Evolutionary conservation across 768 basidiomycete genomes (phyloP), one percentile per base, ranked within the genome.

Genomic region (Paxillus ammoniavirescens): DNA sequence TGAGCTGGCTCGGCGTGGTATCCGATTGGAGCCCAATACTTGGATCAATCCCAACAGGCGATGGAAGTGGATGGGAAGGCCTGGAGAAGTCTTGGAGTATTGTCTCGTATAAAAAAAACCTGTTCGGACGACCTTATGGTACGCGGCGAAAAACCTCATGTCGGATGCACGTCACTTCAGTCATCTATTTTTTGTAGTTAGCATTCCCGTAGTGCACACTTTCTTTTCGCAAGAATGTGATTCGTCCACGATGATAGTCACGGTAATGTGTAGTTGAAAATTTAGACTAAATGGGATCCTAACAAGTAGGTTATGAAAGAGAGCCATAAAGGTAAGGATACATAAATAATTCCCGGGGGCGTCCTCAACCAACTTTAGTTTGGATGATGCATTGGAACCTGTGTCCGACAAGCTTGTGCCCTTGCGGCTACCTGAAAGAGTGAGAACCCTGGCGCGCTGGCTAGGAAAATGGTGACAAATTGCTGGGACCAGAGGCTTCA

Each of bases 61-160:
- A 49, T 94, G 89, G 91, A 72, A 72, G 13, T 93, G 92, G 92
- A 93, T 94, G 92, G 91, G 90, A 62, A 83, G 78, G 62, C 72
- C 75, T 37, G 90, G 90, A 9, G 76, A 83, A 68, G 73, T 91
- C 53, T 71, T 88, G 59, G 84, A 88, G 64, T 58, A 66, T 18
- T 57, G 59, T 47, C 51, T 72, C 65, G 61, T 41, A 53, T 70
- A 49, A 60, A n/a, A n/a, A n/a, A n/a, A n/a, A 45, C 28, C 7
- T 18, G 33, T 37, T 50, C 38, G 47, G 51, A 44, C 30, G 23
- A 42, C 26, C 23, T n/a, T n/a, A 31, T 40, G 47, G 45, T 66
- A 70, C 21, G n/a, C 17, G 17, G 14, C n/a, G 30, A 13, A 15
- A 18, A 21, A n/a, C 43, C 41, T 63, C 51, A 37, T 21, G 21